Conservation (phyloP, 2,329 filamentous ascomycete genomes). For the Stemphylium beticola region DNA sequence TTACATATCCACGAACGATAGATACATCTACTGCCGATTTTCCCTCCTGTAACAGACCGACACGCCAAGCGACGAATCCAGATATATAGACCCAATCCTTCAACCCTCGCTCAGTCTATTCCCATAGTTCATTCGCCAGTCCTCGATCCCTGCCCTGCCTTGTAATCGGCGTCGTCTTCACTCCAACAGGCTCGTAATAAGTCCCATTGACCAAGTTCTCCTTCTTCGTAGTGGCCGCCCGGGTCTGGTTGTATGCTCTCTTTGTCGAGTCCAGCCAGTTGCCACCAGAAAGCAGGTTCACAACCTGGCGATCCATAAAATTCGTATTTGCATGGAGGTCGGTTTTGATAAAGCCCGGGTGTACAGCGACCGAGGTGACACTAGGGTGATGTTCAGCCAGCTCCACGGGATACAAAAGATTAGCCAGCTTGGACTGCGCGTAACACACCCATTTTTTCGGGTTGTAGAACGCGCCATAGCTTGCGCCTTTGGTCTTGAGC, state of each 20-base stretch:
- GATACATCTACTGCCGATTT: too few species aligned
- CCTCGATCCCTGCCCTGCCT: conserved; percentile 31
- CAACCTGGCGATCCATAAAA: conserved; percentile 21
- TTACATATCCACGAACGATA: background rate
- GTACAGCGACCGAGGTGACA: conserved; percentile 53
- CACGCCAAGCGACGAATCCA: background rate
- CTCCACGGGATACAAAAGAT: conserved; percentile 54
- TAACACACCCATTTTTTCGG: conserved; percentile 50
- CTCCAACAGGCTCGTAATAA: conserved; percentile 51
- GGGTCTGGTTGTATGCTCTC: conserved; percentile 52
- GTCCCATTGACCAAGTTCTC: conserved; percentile 48
- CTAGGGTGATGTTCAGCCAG: conserved; percentile 53
- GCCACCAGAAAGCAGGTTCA: background rate
- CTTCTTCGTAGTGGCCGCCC: conserved; percentile 46
- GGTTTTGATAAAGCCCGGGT: conserved; percentile 58
- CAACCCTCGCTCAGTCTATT: conserved; percentile 46
- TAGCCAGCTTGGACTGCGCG: conserved; percentile 58
- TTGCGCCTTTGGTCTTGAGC: background rate
- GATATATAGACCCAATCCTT: conserved; percentile 10
- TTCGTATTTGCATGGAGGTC: conserved; percentile 47
- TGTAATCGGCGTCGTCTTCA: conserved; percentile 23
- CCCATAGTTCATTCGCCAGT: conserved; percentile 46
- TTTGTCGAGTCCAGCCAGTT: conserved; percentile 17
- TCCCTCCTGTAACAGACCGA: background rate
- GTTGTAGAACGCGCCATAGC: conserved; percentile 40